phyloP scores from a whole-genome alignment of 768 basidiomycete genomes.

The Mycena epipterygia region DNA sequence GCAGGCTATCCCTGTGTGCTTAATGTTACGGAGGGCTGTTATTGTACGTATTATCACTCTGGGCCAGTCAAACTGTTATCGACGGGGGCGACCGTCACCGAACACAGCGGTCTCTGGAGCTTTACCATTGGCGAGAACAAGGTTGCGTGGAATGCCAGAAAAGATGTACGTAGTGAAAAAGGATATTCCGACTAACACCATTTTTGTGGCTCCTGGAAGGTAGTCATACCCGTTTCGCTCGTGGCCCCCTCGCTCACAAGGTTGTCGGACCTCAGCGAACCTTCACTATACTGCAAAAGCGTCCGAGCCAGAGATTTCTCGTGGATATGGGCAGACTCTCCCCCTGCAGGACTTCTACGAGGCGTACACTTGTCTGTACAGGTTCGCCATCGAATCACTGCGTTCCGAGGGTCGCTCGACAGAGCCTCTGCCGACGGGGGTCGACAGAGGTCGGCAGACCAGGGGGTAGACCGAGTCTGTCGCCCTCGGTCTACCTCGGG shows the following conservation, averaged over 20 bases:
- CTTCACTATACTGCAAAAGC: slow-evolving; percentile 63
- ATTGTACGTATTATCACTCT: too few relatives aligned
- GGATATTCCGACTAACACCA: slow-evolving; percentile 68
- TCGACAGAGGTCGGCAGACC: too few relatives aligned
- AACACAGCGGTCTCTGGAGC: slow-evolving; percentile 84
- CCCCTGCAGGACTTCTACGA: slow-evolving; percentile 61
- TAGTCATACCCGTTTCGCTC: slow-evolving; percentile 41
- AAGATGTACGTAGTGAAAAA: slow-evolving; percentile 84
- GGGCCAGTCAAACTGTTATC: slow-evolving; percentile 76
- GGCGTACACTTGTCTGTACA: slow-evolving; percentile 69
- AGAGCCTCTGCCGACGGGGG: too few relatives aligned
- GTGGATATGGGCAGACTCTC: slow-evolving; percentile 83
- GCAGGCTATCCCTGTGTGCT: too few relatives aligned
- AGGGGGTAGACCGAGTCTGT: too few relatives aligned
- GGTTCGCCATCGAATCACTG: slow-evolving; percentile 79
- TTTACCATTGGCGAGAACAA: slow-evolving; percentile 90
- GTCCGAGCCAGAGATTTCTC: slow-evolving; percentile 65
- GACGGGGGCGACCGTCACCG: slow-evolving; percentile 66
- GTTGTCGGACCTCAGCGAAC: slow-evolving; percentile 64
- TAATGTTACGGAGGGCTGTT: too few relatives aligned
- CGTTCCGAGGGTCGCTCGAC: too few relatives aligned
- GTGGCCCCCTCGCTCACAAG: not conserved
- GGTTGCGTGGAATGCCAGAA: slow-evolving; percentile 69
- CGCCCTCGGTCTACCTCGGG: too few relatives aligned
- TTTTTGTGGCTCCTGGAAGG: slow-evolving; percentile 85